Evolutionary conservation across 306 rosid genomes (phyloP).

Genomic region (Glycyrrhiza uralensis): DNA sequence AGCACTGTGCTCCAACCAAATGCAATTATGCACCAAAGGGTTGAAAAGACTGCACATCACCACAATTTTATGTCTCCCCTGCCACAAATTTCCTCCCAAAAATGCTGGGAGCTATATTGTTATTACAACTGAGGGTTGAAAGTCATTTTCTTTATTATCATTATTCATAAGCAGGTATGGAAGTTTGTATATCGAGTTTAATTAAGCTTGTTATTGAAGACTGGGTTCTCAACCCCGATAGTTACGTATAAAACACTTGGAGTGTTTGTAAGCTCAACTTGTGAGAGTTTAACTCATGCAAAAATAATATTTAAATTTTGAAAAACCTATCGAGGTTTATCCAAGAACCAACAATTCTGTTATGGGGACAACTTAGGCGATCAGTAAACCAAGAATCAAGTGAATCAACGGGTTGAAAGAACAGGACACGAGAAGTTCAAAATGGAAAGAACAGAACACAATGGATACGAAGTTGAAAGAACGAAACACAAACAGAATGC

Average conservation of each 20-base stretch:
- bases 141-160: background rate
- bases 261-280: background rate
- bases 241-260: background rate
- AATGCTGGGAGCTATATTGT: no score
- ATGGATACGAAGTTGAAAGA: no score
- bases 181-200: background rate
- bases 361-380: background rate
- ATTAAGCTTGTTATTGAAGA: background rate
- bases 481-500: no score
- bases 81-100: background rate
- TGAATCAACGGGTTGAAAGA: background rate
- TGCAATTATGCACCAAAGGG: background rate
- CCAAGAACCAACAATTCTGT: background rate
- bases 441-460: no score
- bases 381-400: background rate
- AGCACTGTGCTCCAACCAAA: background rate
- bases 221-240: background rate
- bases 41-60: background rate
- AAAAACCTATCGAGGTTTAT: background rate
- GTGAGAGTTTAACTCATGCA: background rate
- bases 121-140: no score
- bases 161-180: background rate
- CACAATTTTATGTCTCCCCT: background rate
- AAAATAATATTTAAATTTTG: no score
- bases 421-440: background rate